Base-by-base conservation (phyloP, 768 basidiomycete genomes). In the Naganishia onofrii region DNA sequence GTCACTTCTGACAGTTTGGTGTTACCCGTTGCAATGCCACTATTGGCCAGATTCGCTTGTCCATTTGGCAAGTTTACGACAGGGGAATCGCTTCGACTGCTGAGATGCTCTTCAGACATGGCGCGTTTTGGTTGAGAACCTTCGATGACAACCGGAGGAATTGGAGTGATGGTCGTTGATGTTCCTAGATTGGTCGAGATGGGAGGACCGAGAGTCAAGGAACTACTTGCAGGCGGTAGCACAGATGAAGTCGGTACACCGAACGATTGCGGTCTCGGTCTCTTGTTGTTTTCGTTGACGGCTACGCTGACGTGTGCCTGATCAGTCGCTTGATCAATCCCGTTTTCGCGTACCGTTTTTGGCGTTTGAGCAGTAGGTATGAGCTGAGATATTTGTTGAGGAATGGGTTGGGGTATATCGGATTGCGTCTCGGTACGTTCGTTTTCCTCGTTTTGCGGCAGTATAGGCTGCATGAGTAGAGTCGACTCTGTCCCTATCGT, bases 51-150 rank as follows among this genome's bases (percentile, higher is more conserved):
- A 10, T 34, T 52, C 6, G 32, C 1, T n/a, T 66, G 29, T 4
- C 68, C 68, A 15, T 46, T 63, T 32, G 68, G 31, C 17, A 69
- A 19, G 57, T 46, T 69, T 29, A 69, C 68, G 42, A 69, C 46
- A 34, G 68, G 68, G 21, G 68, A 69, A 28, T 57, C 56, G 42
- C 66, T 32, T 48, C 70, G 52, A 51, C 38, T 65, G n/a, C 66
- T 44, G 13, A 70, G 52, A 42, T 70, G 51, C 34, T 70, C 70
- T 46, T 70, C 70, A 26, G 70, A 70, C 70, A 70, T 70, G 23
- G 70, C 64, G 13, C 70, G 32, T 58, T 70, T 70, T 42, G 70
- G 70, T 42, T 53, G 36, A 8, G 60, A 63, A 8, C 60, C 60
- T 46, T 63, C 60, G 42, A 63, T 42, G 19, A 42, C 42, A 15